phyloP scores from a whole-genome alignment of 768 basidiomycete genomes.

The Pseudohyphozyma bogoriensis region DNA sequence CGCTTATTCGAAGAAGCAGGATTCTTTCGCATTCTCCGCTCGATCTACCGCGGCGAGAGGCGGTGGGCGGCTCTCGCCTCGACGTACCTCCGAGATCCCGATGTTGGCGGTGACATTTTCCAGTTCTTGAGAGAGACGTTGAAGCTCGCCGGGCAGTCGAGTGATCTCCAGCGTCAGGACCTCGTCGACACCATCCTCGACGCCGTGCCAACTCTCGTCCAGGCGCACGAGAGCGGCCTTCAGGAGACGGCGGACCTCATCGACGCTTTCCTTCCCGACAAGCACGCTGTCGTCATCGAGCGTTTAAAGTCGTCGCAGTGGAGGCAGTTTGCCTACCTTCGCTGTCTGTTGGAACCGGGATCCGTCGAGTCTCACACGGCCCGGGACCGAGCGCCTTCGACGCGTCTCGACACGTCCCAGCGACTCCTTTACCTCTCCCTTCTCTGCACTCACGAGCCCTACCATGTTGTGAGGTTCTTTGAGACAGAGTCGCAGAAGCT shows the following conservation, averaged over 20 bases:
- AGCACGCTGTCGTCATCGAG: conserved; percentile 57
- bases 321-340: conserved; percentile 65
- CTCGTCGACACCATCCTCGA: conserved; percentile 49
- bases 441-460: conserved; percentile 61
- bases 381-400: conserved; percentile 29
- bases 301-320: conserved; percentile 45
- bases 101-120: conserved; percentile 39
- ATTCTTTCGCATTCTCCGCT: conserved; percentile 81
- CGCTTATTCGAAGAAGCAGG: conserved; percentile 66
- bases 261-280: conserved; percentile 54
- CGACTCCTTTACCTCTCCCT: conserved; percentile 59
- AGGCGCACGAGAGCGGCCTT: conserved; percentile 44
- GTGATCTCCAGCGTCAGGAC: conserved; percentile 38
- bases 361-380: conserved; percentile 15
- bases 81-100: conserved; percentile 65
- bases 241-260: conserved; percentile 60
- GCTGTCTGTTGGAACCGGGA: conserved; percentile 54
- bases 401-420: conserved; percentile 43
- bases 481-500: not conserved
- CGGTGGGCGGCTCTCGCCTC: conserved; percentile 64
- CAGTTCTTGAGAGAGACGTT: conserved; percentile 22
- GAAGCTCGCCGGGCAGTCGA: conserved; percentile 11
- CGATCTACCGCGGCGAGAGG: conserved; percentile 63
- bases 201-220: conserved; percentile 57
- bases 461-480: conserved; percentile 46